Evolutionary conservation across 1,139 yeast genomes (phyloP).

Genomic region (Waltiozyma sp.): DNA sequence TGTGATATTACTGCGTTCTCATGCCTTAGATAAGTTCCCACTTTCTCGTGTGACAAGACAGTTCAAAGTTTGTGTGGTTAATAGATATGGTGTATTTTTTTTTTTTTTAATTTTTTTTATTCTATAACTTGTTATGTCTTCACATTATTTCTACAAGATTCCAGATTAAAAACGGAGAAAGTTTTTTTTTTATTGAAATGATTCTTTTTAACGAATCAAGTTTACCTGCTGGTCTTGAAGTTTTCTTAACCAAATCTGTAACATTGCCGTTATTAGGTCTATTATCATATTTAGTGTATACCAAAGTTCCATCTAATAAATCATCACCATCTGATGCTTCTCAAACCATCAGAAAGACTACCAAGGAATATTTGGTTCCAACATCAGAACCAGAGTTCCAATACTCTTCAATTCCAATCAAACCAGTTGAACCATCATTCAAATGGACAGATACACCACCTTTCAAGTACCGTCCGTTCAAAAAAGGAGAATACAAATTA

Average conservation of each 20-base stretch:
- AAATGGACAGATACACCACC: conserved; percentile 39
- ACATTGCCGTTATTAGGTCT: conserved; percentile 6
- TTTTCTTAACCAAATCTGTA: conserved; percentile 6
- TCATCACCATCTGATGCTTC: background rate
- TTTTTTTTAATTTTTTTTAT: too few relatives aligned
- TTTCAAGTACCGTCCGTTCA: conserved; percentile 49
- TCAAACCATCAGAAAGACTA: background rate
- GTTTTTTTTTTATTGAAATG: too few relatives aligned
- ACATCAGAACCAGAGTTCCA: background rate
- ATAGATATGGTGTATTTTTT: too few relatives aligned
- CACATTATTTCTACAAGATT: too few relatives aligned
- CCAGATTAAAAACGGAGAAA: too few relatives aligned
- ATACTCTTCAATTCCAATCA: conserved; percentile 1
- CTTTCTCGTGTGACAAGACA: too few relatives aligned
- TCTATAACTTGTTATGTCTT: too few relatives aligned
- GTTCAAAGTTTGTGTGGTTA: too few relatives aligned
- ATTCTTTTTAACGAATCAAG: too few relatives aligned
- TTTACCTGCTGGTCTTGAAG: too few relatives aligned
- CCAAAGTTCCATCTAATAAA: background rate
- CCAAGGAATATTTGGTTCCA: background rate
- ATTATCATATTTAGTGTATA: conserved; percentile 2
- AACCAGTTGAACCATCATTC: conserved; percentile 26
- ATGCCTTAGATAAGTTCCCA: too few relatives aligned
- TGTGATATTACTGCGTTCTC: too few relatives aligned
- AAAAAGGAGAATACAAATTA: conserved; percentile 48